Evolutionary conservation across 768 basidiomycete species (phyloP).

Genomic region (Leccinum barrowsii): DNA sequence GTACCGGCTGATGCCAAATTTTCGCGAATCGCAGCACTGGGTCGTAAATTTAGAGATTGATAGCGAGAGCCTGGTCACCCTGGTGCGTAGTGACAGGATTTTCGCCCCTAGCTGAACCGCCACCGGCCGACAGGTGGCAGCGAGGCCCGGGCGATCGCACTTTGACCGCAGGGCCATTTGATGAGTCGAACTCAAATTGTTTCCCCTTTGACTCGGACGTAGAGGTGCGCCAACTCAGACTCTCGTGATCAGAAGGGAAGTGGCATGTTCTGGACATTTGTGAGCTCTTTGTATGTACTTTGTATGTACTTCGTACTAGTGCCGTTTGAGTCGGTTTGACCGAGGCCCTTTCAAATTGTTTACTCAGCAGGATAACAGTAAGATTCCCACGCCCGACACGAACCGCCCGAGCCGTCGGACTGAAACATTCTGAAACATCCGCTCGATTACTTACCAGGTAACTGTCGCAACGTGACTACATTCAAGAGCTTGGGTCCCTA

Average conservation of each 20-base stretch:
- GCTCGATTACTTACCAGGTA: neutral
- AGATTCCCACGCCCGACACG: neutral
- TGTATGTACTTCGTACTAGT: no score
- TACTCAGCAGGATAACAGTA: neutral
- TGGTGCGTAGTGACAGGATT: neutral
- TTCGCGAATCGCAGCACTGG: neutral
- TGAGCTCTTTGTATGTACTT: neutral
- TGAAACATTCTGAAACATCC: neutral
- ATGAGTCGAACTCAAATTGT: neutral
- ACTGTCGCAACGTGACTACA: neutral
- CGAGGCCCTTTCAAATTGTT: neutral
- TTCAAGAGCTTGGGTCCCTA: neutral
- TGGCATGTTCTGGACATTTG: neutral
- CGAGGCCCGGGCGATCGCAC: neutral
- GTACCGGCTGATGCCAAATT: no score
- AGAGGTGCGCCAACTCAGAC: neutral
- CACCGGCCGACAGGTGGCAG: neutral
- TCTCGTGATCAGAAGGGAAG: neutral
- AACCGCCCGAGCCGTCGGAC: neutral
- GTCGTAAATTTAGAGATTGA: neutral
- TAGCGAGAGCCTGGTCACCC: neutral
- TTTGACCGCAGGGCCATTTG: neutral
- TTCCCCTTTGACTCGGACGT: neutral
- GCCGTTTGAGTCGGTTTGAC: neutral
- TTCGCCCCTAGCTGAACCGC: no score